phyloP scores from a whole-genome alignment of 2,329 filamentous ascomycete species.

The Pseudogymnoascus sp. region DNA sequence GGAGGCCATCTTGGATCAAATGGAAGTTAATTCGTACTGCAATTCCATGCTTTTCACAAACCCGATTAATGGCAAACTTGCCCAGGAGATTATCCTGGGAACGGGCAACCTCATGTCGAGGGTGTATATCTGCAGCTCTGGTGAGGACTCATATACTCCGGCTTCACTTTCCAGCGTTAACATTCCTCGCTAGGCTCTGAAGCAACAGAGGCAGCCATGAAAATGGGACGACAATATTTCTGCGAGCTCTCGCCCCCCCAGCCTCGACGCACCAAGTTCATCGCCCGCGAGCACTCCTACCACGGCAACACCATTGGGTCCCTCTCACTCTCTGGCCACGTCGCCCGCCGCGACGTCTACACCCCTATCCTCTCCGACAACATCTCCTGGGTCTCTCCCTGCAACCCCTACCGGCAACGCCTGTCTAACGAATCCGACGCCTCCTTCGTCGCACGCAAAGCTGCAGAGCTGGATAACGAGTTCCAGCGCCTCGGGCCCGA shows the following conservation, averaged over 20 bases:
- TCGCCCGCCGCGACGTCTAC: constrained; percentile 49
- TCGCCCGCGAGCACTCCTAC: constrained; percentile 57
- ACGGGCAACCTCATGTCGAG: constrained; percentile 40
- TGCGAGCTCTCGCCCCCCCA: constrained; percentile 44
- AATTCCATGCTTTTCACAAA: constrained; percentile 51
- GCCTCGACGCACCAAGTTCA: constrained; percentile 48
- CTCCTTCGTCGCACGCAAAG: constrained; percentile 49
- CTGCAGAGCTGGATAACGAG: constrained; percentile 51
- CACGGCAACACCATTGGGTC: constrained; percentile 62
- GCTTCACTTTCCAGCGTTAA: background rate
- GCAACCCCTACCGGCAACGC: constrained; percentile 53
- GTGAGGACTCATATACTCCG: constrained; percentile 27
- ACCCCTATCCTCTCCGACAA: constrained; percentile 46
- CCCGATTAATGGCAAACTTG: constrained; percentile 40
- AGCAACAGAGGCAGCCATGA: constrained; percentile 60
- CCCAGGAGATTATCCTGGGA: constrained; percentile 31
- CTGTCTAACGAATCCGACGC: constrained; percentile 39
- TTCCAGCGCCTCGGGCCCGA: constrained; percentile 52
- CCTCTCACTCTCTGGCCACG: constrained; percentile 50
- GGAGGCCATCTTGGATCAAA: constrained; percentile 50
- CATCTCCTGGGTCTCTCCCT: constrained; percentile 50
- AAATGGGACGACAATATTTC: constrained; percentile 59
- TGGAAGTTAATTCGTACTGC: constrained; percentile 47
- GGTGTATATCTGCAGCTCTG: constrained; percentile 49
- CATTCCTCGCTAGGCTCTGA: constrained; percentile 45